Conservation (phyloP, 306 rosid genomes). For the Coriaria nepalensis region DNA sequence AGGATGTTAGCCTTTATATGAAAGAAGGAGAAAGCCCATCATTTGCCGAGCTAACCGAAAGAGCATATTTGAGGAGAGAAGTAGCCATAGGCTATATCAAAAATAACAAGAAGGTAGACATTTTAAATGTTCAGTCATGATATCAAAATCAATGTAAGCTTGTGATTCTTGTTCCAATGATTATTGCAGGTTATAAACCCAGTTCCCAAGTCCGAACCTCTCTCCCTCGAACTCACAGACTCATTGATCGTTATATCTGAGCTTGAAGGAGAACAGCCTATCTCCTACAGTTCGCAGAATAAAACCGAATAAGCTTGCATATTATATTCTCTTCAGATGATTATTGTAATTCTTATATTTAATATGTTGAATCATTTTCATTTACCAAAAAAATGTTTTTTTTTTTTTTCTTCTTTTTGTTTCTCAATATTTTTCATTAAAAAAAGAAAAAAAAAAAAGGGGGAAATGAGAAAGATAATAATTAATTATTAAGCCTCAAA, state of each 20-base stretch:
- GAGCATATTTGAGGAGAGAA: slow-evolving; percentile 76
- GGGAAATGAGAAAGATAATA: too few species aligned
- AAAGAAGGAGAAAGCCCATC: slow-evolving; percentile 83
- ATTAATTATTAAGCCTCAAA: too few species aligned
- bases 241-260: slow-evolving; percentile 87
- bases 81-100: slow-evolving; percentile 92
- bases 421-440: too few species aligned
- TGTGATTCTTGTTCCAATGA: slow-evolving; percentile 15
- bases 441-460: too few species aligned
- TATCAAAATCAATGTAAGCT: slow-evolving; percentile 1
- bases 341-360: too few species aligned
- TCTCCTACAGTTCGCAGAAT: slow-evolving; percentile 15
- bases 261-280: slow-evolving; percentile 81
- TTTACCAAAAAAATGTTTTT: too few species aligned
- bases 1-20: slow-evolving; percentile 77
- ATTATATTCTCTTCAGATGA: too few species aligned
- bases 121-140: slow-evolving; percentile 11
- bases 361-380: too few species aligned
- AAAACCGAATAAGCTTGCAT: too few species aligned
- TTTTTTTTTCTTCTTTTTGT: too few species aligned
- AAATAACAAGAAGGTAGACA: slow-evolving; percentile 57
- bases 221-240: slow-evolving; percentile 62
- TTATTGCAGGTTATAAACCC: slow-evolving; percentile 79
- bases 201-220: slow-evolving; percentile 64
- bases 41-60: slow-evolving; percentile 66